A percentile compares a stretch with the other conserved stretches of the same genome.
Conservation (phyloP, 1,284 basidiomycete species). For the Leccinum holopus region DNA sequence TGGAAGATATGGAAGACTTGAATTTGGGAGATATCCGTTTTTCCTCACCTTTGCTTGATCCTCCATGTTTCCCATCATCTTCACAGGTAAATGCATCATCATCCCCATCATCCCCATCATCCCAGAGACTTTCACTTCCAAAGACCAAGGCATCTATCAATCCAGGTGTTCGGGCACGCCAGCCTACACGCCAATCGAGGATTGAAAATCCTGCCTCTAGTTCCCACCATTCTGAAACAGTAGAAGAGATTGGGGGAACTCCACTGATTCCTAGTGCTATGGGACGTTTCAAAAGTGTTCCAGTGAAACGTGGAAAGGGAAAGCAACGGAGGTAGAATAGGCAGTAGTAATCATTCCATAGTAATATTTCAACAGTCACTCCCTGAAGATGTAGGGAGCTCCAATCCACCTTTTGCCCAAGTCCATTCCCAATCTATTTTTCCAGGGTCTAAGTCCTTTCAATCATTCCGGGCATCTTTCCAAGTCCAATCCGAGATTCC, state of each 20-base stretch:
- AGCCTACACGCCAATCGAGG: neutral
- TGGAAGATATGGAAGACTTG: neutral
- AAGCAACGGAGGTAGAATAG: too few species aligned
- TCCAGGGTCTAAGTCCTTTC: too few species aligned
- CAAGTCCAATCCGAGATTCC: too few species aligned
- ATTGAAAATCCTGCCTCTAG: neutral
- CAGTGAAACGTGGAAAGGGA: too few species aligned
- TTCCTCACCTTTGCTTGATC: neutral
- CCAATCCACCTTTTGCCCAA: too few species aligned
- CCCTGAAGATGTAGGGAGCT: too few species aligned
- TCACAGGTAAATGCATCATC: neutral
- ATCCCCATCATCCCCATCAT: neutral
- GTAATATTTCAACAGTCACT: too few species aligned
- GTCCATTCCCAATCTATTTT: too few species aligned
- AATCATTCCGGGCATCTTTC: too few species aligned
- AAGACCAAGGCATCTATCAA: neutral
- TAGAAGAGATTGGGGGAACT: neutral
- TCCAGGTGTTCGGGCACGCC: neutral
- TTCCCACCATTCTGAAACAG: neutral
- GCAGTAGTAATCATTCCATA: too few species aligned
- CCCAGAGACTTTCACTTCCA: neutral
- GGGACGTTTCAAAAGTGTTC: too few species aligned
- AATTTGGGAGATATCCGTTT: neutral
- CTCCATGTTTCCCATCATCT: neutral
- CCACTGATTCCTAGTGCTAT: too few species aligned